Evolutionary conservation across 208 protist species (phyloP).

Genomic region (Trypanosoma vivax): DNA sequence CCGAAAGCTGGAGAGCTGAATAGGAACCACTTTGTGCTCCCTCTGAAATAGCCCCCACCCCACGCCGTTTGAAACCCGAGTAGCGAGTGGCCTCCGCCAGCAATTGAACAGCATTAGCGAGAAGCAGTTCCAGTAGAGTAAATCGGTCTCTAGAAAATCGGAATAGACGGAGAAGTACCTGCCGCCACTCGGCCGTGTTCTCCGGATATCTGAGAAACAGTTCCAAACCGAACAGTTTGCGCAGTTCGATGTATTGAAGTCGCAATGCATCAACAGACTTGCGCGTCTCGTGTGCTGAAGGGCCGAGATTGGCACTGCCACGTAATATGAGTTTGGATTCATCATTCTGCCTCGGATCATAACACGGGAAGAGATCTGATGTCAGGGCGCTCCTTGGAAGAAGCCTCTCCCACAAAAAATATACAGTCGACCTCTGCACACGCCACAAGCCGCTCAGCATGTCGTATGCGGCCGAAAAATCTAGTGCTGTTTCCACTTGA

Average conservation of each 20-base stretch:
- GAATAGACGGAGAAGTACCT: constrained; percentile 38
- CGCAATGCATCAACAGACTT: constrained; percentile 14
- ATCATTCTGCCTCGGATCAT: not conserved
- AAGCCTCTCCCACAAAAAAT: constrained; percentile 38
- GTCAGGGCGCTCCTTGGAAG: constrained; percentile 14
- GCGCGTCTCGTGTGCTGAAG: not conserved
- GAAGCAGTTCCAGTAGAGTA: constrained; percentile 25
- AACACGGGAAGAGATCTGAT: not conserved
- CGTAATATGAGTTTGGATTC: not conserved
- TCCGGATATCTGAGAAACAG: constrained; percentile 60
- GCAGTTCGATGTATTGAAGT: constrained; percentile 30
- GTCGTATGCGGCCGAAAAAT: not conserved
- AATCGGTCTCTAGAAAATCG: constrained; percentile 30
- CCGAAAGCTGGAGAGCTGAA: not conserved
- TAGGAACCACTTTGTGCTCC: constrained; percentile 1
- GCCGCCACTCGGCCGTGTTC: constrained; percentile 31
- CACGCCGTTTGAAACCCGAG: constrained; percentile 21
- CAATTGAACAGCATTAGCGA: constrained; percentile 60
- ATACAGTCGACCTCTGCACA: constrained; percentile 14
- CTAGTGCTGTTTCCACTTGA: too few species aligned
- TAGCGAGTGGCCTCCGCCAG: constrained; percentile 39
- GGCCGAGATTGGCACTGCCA: not conserved
- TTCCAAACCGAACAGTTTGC: constrained; percentile 42
- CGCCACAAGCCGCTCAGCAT: constrained; percentile 17
- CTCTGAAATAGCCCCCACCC: constrained; percentile 7